These are phyloP conservation scores for Melampsora americana DNA, from an alignment of 1,284 basidiomycete genomes.

Conservation along the genomic window DNA sequence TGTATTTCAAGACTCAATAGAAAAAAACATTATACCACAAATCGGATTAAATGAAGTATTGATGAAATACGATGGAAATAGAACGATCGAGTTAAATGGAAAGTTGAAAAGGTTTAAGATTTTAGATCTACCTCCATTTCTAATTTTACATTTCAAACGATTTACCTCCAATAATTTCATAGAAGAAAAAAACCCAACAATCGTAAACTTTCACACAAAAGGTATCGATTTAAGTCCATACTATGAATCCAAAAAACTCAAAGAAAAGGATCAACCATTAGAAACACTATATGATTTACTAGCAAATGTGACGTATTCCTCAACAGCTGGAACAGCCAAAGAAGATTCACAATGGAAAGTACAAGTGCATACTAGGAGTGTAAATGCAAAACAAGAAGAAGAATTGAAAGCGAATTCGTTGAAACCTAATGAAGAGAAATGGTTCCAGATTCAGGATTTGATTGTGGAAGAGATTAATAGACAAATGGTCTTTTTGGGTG, in stretches of 20 bases:
- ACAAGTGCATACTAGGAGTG: slow-evolving; percentile 66
- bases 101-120: slow-evolving; percentile 85
- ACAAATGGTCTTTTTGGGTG: slow-evolving; percentile 97
- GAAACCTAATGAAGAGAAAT: slow-evolving; percentile 68
- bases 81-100: slow-evolving; percentile 63
- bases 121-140: slow-evolving; percentile 78
- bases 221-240: slow-evolving; percentile 87
- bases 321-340: slow-evolving; percentile 83
- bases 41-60: slow-evolving; percentile 84
- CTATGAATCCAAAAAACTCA: slow-evolving; percentile 63
- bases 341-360: slow-evolving; percentile 85
- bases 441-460: slow-evolving; percentile 95
- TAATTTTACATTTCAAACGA: slow-evolving; percentile 91
- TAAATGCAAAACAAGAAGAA: slow-evolving; percentile 50
- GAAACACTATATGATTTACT: slow-evolving; percentile 80
- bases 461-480: slow-evolving; percentile 90
- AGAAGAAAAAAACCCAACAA: slow-evolving; percentile 97
- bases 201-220: slow-evolving; percentile 91
- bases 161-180: slow-evolving; percentile 98
- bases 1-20: slow-evolving; percentile 87
- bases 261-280: slow-evolving; percentile 55
- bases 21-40: slow-evolving; percentile 98
- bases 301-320: slow-evolving; percentile 91
- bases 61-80: slow-evolving; percentile 91
- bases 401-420: too few relatives aligned